Percentiles rank a stretch among this genome's conserved stretches.
Evolutionary conservation across 2,329 filamentous ascomycete species (phyloP).

Genomic region (Aspergillus sp.): DNA sequence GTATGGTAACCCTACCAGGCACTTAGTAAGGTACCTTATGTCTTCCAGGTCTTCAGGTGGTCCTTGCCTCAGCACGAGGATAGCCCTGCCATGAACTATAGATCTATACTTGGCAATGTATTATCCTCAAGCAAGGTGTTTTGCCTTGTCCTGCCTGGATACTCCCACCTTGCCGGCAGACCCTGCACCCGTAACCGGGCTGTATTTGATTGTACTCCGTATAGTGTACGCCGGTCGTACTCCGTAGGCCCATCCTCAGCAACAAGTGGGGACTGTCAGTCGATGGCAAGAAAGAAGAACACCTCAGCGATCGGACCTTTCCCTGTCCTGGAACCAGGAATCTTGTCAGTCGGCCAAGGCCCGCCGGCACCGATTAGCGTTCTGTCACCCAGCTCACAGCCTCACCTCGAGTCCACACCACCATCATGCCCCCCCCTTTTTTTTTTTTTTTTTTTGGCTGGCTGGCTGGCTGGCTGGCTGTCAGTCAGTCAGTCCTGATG

Average conservation of each 20-base stretch:
- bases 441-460: not conserved
- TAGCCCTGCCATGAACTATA: not conserved
- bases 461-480: constrained; percentile 3
- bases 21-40: not conserved
- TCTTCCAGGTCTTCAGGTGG: not conserved
- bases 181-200: not conserved
- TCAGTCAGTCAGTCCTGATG: constrained; percentile 1
- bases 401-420: not conserved
- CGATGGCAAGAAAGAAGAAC: constrained; percentile 7
- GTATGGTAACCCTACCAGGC: not conserved
- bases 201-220: not conserved
- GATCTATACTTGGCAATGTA: not conserved
- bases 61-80: not conserved
- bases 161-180: not conserved
- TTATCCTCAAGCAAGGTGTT: not conserved
- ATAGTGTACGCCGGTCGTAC: not conserved
- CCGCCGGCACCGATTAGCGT: not conserved
- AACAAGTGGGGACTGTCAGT: not conserved
- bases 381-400: constrained; percentile 8
- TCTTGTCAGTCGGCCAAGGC: constrained; percentile 11
- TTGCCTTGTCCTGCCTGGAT: not conserved
- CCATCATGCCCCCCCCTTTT: not conserved
- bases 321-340: constrained; percentile 16
- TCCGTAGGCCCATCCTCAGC: not conserved
- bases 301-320: constrained; percentile 20